These are phyloP conservation scores for Hymenoscyphus fraxineus DNA, from an alignment of 2,329 filamentous ascomycete species.

Conservation along the genomic window DNA sequence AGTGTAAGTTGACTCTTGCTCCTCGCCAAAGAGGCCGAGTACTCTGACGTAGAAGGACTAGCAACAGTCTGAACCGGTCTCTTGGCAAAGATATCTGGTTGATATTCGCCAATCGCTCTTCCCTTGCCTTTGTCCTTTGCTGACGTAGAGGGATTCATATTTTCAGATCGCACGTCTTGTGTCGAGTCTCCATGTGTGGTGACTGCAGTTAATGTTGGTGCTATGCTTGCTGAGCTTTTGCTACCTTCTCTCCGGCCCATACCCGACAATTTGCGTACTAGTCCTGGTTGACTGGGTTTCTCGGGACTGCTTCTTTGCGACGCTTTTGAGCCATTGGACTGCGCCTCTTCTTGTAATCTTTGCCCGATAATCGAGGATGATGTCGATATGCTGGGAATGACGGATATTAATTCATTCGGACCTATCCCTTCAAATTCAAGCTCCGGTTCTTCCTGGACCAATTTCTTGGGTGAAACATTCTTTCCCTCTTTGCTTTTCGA, in stretches of 20 bases:
- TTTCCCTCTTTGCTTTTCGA: neutral
- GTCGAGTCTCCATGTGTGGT: slow-evolving; percentile 17
- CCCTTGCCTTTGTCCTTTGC: slow-evolving; percentile 27
- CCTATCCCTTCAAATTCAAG: neutral
- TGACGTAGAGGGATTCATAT: neutral
- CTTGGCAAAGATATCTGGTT: slow-evolving; percentile 28
- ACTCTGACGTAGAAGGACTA: slow-evolving; percentile 7
- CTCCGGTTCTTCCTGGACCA: neutral
- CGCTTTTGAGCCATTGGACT: neutral
- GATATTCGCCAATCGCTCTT: slow-evolving; percentile 19
- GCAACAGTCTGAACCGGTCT: slow-evolving; percentile 22
- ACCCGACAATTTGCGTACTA: neutral
- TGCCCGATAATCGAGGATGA: neutral
- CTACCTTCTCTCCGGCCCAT: neutral
- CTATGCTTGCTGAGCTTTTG: slow-evolving; percentile 27
- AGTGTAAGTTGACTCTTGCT: slow-evolving; percentile 59
- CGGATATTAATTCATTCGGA: neutral
- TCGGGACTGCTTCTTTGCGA: neutral
- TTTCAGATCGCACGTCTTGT: slow-evolving; percentile 2
- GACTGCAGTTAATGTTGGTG: slow-evolving; percentile 27
- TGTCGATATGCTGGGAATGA: neutral
- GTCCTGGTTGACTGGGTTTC: neutral
- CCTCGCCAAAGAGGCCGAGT: slow-evolving; percentile 45
- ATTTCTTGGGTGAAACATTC: neutral
- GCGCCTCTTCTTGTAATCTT: neutral